phyloP scores from a whole-genome alignment of 2,329 filamentous ascomycete genomes.

The Aspergillus sclerotialis region DNA sequence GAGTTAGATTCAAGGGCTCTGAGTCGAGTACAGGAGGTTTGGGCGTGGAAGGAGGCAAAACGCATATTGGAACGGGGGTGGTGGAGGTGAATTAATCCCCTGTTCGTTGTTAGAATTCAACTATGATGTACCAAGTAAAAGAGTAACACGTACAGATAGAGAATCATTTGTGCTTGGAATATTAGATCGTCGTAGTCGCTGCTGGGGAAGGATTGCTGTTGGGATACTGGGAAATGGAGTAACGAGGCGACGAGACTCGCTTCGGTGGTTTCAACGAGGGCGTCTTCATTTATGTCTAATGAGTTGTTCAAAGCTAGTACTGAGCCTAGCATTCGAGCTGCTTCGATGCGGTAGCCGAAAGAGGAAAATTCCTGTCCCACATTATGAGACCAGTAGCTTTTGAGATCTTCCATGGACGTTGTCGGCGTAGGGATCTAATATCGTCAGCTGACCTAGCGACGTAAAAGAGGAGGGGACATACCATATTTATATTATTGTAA shows the following conservation, averaged over 20 bases:
- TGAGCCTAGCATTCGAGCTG: slow-evolving; percentile 64
- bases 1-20: slow-evolving; percentile 1
- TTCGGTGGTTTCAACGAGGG: slow-evolving; percentile 45
- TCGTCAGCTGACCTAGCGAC: too few relatives aligned
- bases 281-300: slow-evolving; percentile 13
- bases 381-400: slow-evolving; percentile 59
- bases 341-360: slow-evolving; percentile 71
- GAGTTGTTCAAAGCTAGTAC: slow-evolving; percentile 47
- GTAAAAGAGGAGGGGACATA: slow-evolving; percentile 9
- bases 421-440: slow-evolving; percentile 20
- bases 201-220: slow-evolving; percentile 57
- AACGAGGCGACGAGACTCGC: slow-evolving; percentile 52
- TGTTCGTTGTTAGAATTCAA: slow-evolving; percentile 1
- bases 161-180: slow-evolving; percentile 24
- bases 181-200: slow-evolving; percentile 60
- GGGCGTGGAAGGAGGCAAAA: slow-evolving; percentile 14
- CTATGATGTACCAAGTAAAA: background rate
- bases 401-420: slow-evolving; percentile 43
- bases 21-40: slow-evolving; percentile 12
- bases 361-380: slow-evolving; percentile 67
- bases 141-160: slow-evolving; percentile 15
- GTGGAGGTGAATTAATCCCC: slow-evolving; percentile 60
- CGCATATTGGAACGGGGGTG: slow-evolving; percentile 63
- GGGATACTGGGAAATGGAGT: slow-evolving; percentile 62
- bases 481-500: slow-evolving; percentile 14